These are phyloP conservation scores for Bolboschoenoplectus hybrid DNA, from an alignment of 202 grass and related monocot genomes.

Conservation along the genomic window DNA sequence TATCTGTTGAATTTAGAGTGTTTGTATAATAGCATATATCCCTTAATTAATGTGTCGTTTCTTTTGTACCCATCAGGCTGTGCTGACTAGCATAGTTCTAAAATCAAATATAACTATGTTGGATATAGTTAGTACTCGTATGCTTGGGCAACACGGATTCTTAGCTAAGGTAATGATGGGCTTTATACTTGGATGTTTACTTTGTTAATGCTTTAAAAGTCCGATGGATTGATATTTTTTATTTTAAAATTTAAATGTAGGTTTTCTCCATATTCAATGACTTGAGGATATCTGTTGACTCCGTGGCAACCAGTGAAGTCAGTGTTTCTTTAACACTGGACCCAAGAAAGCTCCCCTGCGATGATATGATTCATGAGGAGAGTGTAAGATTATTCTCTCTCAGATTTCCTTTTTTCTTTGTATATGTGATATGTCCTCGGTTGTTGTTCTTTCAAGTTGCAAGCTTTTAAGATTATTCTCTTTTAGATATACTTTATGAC, in stretches of 20 bases:
- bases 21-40: neutral
- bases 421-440: neutral
- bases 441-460: neutral
- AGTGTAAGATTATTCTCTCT: conserved; percentile 39
- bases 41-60: conserved; percentile 24
- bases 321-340: conserved; percentile 92
- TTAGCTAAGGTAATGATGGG: conserved; percentile 68
- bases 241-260: conserved; percentile 40
- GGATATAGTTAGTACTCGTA: conserved; percentile 91
- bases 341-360: conserved; percentile 83
- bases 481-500: conserved; percentile 12
- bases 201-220: conserved; percentile 15
- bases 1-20: neutral
- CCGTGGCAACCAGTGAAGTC: conserved; percentile 95
- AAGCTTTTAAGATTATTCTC: neutral
- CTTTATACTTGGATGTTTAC: neutral
- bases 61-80: conserved; percentile 51
- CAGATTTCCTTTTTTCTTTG: neutral
- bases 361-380: conserved; percentile 86
- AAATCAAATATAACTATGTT: conserved; percentile 99
- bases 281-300: conserved; percentile 91
- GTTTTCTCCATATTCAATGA: conserved; percentile 97
- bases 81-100: conserved; percentile 92
- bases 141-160: conserved; percentile 97
- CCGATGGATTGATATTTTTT: neutral